phyloP scores from a whole-genome alignment of 2,329 filamentous ascomycete species.

The Sporothrix phasma region DNA sequence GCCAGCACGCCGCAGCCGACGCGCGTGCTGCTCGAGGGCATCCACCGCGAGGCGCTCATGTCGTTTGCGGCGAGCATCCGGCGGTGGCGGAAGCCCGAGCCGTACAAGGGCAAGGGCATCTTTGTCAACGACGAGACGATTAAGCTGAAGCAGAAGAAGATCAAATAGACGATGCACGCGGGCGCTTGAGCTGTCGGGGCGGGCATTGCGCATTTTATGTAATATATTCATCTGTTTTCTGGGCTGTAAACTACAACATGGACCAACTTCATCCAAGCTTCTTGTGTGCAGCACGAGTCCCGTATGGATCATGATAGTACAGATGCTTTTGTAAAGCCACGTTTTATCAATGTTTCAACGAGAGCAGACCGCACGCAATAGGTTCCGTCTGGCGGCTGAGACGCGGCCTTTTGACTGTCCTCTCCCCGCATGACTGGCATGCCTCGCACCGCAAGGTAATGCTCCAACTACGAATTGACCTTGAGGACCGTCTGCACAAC shows the following conservation, averaged over 20 bases:
- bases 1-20: constrained; percentile 87
- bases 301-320: no score
- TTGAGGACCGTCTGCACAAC: constrained; percentile 72
- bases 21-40: constrained; percentile 78
- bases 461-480: background rate
- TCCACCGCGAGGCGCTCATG: constrained; percentile 77
- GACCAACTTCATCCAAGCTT: background rate
- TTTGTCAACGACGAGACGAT: constrained; percentile 98
- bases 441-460: no score
- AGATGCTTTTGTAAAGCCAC: background rate
- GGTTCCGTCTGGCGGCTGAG: background rate
- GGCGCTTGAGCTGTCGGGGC: background rate
- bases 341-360: background rate
- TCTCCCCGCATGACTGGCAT: no score
- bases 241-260: constrained; percentile 13
- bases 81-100: constrained; percentile 83
- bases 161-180: constrained; percentile 51
- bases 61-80: constrained; percentile 84
- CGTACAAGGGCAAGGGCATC: constrained; percentile 98
- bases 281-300: no score
- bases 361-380: background rate
- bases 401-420: background rate
- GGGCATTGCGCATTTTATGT: background rate
- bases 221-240: constrained; percentile 8
- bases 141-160: constrained; percentile 96